Evolutionary conservation across 2,329 filamentous ascomycete genomes (phyloP).

Genomic region (Fusarium nurragi): DNA sequence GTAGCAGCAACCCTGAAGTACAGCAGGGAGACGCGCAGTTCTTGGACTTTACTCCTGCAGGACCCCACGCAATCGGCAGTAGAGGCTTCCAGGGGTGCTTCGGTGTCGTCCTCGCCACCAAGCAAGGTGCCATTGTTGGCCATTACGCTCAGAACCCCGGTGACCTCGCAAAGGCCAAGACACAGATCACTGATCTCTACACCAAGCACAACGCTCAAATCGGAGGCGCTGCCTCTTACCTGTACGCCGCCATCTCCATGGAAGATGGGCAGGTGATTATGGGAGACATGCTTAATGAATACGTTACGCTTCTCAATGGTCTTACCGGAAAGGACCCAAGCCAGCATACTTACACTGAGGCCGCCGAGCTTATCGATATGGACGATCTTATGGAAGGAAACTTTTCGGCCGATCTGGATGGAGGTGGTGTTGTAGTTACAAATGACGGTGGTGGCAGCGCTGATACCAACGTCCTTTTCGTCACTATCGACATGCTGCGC

Average conservation of each 20-base stretch:
- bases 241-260: neutral
- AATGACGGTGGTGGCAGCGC: neutral
- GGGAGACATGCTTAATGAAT: neutral
- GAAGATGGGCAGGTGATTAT: neutral
- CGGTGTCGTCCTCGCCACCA: conserved; percentile 1
- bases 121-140: conserved; percentile 1
- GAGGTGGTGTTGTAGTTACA: neutral
- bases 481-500: neutral
- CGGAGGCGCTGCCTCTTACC: neutral
- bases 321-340: neutral
- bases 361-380: neutral
- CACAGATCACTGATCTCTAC: neutral
- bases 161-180: neutral
- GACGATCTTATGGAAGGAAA: neutral
- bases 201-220: neutral
- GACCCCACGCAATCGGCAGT: neutral
- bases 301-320: neutral
- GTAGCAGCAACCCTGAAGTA: neutral
- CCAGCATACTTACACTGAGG: neutral
- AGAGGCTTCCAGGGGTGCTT: neutral
- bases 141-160: neutral
- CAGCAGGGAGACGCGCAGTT: neutral
- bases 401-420: no score
- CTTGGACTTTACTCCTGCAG: neutral
- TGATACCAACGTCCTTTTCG: neutral